Base-by-base conservation (phyloP, 1,139 yeast species). In the Suhomyces kunorum region DNA sequence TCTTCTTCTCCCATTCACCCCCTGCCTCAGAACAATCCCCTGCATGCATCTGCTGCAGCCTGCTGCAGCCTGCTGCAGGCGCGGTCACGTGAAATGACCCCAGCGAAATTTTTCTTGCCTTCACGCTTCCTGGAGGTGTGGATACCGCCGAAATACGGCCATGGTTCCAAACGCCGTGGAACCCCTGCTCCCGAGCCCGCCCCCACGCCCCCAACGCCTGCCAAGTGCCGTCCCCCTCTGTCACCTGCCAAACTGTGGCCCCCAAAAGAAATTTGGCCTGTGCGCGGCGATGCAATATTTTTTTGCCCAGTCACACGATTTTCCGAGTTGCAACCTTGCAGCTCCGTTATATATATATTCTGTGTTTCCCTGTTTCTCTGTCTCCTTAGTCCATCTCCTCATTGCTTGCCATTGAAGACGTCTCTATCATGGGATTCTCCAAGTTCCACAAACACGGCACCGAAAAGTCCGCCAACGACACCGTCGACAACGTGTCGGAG, bases 401-500 rank as follows among this genome's bases (percentile, higher is more conserved):
- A n/a, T n/a, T n/a, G n/a, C n/a, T n/a, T n/a, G n/a, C n/a, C n/a
- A n/a, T n/a, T n/a, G n/a, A n/a, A n/a, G n/a, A n/a, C n/a, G 12
- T 19, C 29, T 16, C 13, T n/a, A 34, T 12, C 27, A 53, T 52
- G 56, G 54, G 54, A 26, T 30, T 48, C 18, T 32, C 40, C 14
- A 45, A 45, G 35, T 46, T 47, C 34, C 45, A 44, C 29, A 45
- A 40, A 14, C 27, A 40, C 12, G 34, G 34, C 12, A 28, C 51
- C n/a, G 45, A 45, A 15, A 49, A 51, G 32, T 43, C 45, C 34
- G 44, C 43, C 8, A 45, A 40, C 9, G 24, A 37, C 20, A 37
- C 39, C 25, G 32, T 29, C 24, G 49, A 53, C 28, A 36, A 48
- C 25, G 50, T 46, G 11, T 53, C 60, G 15, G 40, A 46, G n/a